Percentiles rank a stretch among this genome's conserved stretches.
Evolutionary conservation across 2,329 filamentous ascomycete genomes (phyloP).

Genomic region (Lasiodiplodia citricola): DNA sequence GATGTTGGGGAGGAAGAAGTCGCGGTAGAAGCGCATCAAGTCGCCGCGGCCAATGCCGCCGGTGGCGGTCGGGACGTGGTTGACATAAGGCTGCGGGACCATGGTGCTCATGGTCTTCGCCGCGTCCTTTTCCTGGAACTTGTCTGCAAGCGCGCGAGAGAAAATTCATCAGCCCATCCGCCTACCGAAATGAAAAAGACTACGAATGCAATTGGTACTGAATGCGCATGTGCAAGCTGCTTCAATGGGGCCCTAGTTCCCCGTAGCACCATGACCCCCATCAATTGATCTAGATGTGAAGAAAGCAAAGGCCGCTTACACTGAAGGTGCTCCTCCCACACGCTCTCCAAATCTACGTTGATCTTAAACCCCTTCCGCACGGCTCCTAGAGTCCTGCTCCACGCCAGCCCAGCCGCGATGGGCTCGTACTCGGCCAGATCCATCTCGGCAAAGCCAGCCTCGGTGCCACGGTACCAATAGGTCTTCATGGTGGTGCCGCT

Average conservation of each 20-base stretch:
- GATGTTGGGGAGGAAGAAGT: slow-evolving; percentile 60
- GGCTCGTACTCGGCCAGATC: slow-evolving; percentile 45
- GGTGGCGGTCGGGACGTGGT: slow-evolving; percentile 50
- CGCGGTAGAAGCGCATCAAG: slow-evolving; percentile 58
- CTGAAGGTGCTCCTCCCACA: slow-evolving; percentile 41
- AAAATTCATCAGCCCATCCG: slow-evolving; percentile 1
- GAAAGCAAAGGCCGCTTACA: slow-evolving; percentile 27
- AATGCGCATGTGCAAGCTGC: not conserved
- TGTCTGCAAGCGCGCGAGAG: slow-evolving; percentile 18
- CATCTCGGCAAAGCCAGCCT: slow-evolving; percentile 50
- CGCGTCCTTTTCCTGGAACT: slow-evolving; percentile 32
- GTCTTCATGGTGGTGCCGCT: slow-evolving; percentile 43
- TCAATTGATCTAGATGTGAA: not conserved
- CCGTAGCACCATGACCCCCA: not conserved
- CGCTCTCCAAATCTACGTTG: slow-evolving; percentile 41
- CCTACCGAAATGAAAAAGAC: not conserved
- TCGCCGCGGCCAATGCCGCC: slow-evolving; percentile 51
- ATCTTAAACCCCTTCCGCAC: slow-evolving; percentile 46
- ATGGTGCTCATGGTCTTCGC: slow-evolving; percentile 38
- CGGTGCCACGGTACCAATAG: slow-evolving; percentile 47
- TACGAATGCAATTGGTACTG: slow-evolving; percentile 3
- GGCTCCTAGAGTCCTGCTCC: slow-evolving; percentile 47
- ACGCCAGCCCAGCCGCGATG: slow-evolving; percentile 49
- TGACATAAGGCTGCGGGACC: slow-evolving; percentile 39
- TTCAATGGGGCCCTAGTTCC: not conserved